Evolutionary conservation across 1,139 yeast genomes (phyloP).

Genomic region (Pichia cactophila): DNA sequence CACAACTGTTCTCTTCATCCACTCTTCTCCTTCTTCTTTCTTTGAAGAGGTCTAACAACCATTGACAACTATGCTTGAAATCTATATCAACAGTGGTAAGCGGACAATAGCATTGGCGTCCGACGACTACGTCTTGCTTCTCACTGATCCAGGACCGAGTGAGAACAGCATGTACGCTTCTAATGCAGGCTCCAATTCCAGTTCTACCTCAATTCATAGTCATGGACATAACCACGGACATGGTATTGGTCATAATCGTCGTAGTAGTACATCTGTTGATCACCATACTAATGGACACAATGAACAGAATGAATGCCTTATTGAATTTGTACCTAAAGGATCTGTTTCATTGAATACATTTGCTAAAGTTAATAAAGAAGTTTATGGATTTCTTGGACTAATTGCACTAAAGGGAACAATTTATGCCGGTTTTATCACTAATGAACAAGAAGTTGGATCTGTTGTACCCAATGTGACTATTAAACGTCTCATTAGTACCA

Average conservation of each 20-base stretch:
- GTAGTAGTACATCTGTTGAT: not conserved
- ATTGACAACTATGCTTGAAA: constrained; percentile 33
- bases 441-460: constrained; percentile 50
- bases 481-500: constrained; percentile 46
- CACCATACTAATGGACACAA: constrained; percentile 20
- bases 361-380: constrained; percentile 23
- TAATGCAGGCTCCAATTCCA: not conserved
- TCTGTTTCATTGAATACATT: constrained; percentile 31
- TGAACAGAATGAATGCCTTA: constrained; percentile 33
- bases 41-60: not conserved
- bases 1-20: no score
- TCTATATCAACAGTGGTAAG: constrained; percentile 36
- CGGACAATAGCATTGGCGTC: constrained; percentile 48
- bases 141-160: constrained; percentile 28
- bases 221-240: constrained; percentile 1
- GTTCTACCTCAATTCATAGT: not conserved
- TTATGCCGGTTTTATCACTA: constrained; percentile 52
- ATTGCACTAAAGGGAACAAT: constrained; percentile 46
- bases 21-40: no score
- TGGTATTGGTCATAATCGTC: not conserved
- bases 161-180: not conserved
- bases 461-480: constrained; percentile 50
- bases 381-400: constrained; percentile 56
- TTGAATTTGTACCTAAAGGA: constrained; percentile 43
- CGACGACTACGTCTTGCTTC: constrained; percentile 40